Evolutionary conservation across 2,329 filamentous ascomycete genomes (phyloP).

Genomic region (Huntiella bhutanensis): DNA sequence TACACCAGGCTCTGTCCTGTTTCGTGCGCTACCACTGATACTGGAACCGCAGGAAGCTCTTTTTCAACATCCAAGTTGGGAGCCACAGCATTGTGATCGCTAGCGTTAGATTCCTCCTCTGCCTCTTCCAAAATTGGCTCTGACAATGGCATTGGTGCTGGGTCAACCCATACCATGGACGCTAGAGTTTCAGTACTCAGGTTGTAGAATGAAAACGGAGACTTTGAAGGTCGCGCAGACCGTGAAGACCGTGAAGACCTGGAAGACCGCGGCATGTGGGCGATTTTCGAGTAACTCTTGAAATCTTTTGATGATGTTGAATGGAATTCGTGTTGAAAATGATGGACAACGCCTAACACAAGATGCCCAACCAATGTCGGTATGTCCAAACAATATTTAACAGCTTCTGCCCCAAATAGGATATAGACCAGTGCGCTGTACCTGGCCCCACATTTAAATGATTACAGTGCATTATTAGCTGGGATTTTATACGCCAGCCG

Average conservation of each 20-base stretch:
- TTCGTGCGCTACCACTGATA: slow-evolving; percentile 18
- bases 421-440: too few relatives aligned
- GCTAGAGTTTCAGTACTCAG: slow-evolving; percentile 9
- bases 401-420: too few relatives aligned
- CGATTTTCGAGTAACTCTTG: background rate
- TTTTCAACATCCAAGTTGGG: slow-evolving; percentile 19
- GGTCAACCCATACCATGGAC: slow-evolving; percentile 62
- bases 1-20: slow-evolving; percentile 29
- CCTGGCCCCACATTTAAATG: too few relatives aligned
- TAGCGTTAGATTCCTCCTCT: slow-evolving; percentile 20
- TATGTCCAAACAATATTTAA: too few relatives aligned
- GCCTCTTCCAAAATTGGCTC: slow-evolving; percentile 26
- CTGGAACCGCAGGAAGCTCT: slow-evolving; percentile 28
- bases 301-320: background rate
- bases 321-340: too few relatives aligned
- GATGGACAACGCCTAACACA: too few relatives aligned
- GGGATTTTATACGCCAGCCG: background rate
- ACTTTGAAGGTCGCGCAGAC: slow-evolving; percentile 4
- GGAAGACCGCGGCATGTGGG: slow-evolving; percentile 3
- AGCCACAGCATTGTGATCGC: slow-evolving; percentile 18
- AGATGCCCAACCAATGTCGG: too few relatives aligned
- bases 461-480: too few relatives aligned
- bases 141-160: slow-evolving; percentile 66
- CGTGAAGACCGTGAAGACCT: slow-evolving; percentile 3
- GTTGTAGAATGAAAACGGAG: slow-evolving; percentile 9